Percentiles rank a stretch among this genome's conserved stretches.
Conservation (phyloP, 2,329 filamentous ascomycete genomes). For the Davidsoniella eucalypti region DNA sequence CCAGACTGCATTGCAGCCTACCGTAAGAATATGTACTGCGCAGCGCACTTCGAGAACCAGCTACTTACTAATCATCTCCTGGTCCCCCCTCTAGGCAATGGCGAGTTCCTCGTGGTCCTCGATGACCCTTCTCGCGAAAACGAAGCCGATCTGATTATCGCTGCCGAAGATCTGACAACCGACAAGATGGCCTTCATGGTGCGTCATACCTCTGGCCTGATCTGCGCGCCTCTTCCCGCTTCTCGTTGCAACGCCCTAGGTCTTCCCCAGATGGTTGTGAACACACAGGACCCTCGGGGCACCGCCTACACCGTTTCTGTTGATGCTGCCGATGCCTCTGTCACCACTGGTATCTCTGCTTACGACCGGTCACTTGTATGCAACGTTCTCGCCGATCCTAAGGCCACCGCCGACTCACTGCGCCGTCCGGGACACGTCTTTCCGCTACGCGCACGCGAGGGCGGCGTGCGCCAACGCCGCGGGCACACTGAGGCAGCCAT, state of each 20-base stretch:
- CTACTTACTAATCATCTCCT: constrained; percentile 10
- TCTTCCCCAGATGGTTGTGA: constrained; percentile 75
- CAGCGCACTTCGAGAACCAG: background rate
- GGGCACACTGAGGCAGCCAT: constrained; percentile 92
- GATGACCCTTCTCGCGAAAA: constrained; percentile 89
- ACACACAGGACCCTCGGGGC: constrained; percentile 63
- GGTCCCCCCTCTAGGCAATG: constrained; percentile 36
- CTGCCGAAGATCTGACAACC: constrained; percentile 66
- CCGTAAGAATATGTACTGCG: constrained; percentile 29
- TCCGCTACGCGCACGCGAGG: constrained; percentile 60
- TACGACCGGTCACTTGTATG: constrained; percentile 74
- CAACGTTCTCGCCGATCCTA: constrained; percentile 54
- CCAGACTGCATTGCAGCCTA: constrained; percentile 48
- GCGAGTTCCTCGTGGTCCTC: constrained; percentile 90
- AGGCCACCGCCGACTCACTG: constrained; percentile 42
- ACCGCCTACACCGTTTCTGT: constrained; percentile 90
- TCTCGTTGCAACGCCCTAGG: constrained; percentile 51
- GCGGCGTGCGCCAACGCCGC: constrained; percentile 61
- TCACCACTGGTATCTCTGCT: constrained; percentile 82
- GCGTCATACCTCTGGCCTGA: constrained; percentile 73
- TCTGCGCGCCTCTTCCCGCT: constrained; percentile 72
- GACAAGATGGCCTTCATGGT: constrained; percentile 94
- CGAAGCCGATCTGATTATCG: constrained; percentile 94
- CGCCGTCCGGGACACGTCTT: constrained; percentile 80
- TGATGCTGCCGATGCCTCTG: constrained; percentile 55